A percentile compares a stretch with the other conserved stretches of the same genome.
phyloP scores from a whole-genome alignment of 2,329 filamentous ascomycete genomes.

The Pseudogymnoascus sp. region DNA sequence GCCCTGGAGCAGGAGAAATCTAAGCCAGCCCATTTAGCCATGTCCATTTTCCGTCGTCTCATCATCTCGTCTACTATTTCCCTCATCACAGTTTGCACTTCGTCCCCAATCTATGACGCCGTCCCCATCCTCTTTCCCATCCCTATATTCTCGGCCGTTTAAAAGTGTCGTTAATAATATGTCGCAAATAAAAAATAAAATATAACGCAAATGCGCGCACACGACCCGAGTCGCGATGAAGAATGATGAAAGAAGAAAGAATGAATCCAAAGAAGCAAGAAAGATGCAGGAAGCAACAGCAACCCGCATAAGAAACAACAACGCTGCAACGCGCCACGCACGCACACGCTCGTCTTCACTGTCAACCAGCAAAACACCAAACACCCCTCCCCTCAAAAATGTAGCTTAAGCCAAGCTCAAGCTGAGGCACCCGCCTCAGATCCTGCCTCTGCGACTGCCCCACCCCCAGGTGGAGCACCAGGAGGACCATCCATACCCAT shows the following conservation, averaged over 20 bases:
- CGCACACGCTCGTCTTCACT: background rate
- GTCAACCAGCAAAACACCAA: background rate
- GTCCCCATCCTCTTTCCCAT: background rate
- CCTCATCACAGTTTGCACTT: background rate
- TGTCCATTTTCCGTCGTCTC: background rate
- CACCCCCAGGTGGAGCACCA: background rate
- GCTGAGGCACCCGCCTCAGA: background rate
- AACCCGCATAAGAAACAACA: background rate
- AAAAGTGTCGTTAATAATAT: background rate
- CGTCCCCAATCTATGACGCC: background rate
- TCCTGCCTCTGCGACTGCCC: background rate
- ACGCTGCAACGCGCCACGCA: background rate
- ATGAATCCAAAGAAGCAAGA: background rate
- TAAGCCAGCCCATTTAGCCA: background rate
- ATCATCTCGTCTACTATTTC: background rate
- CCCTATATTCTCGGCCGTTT: background rate
- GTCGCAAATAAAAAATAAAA: background rate
- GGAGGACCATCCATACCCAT: background rate
- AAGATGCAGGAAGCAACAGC: background rate
- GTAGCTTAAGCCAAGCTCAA: background rate
- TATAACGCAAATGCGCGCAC: background rate
- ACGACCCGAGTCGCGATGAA: background rate
- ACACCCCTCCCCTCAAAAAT: background rate
- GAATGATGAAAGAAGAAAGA: background rate
- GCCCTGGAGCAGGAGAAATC: background rate